phyloP scores from a whole-genome alignment of 345 rosid genomes.

The Dovyalis caffra region DNA sequence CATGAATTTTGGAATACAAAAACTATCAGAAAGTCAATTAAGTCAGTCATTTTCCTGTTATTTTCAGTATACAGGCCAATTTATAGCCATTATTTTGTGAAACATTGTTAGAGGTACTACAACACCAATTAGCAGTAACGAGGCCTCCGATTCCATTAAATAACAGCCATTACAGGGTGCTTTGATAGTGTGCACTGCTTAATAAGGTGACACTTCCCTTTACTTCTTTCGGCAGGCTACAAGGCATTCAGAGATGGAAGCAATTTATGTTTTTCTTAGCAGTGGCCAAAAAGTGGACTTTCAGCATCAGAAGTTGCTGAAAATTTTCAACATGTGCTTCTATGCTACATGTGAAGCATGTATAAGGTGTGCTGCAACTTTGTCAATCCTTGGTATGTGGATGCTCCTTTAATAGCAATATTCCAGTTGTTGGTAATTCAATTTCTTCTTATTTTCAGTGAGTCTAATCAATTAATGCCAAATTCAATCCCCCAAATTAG shows the following conservation, averaged over 20 bases:
- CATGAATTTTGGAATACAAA: no score
- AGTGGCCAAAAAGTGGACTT: constrained; percentile 60
- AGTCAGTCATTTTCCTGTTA: no score
- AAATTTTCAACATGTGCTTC: constrained; percentile 58
- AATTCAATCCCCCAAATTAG: constrained; percentile 23
- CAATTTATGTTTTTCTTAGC: constrained; percentile 63
- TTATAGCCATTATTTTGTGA: no score
- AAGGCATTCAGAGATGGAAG: constrained; percentile 97
- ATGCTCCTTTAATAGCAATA: neutral
- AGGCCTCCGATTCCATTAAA: no score
- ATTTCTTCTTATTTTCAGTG: neutral
- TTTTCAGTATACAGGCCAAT: no score
- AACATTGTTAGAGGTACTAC: no score
- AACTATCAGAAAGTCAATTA: no score
- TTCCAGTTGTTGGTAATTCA: neutral
- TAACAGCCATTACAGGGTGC: no score
- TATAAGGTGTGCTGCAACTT: constrained; percentile 89
- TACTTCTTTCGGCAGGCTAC: constrained; percentile 47
- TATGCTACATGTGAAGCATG: constrained; percentile 93
- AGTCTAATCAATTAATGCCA: neutral
- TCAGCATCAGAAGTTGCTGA: constrained; percentile 56
- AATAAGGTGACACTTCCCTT: neutral
- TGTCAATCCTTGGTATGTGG: constrained; percentile 63
- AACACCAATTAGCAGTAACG: no score
- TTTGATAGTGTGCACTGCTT: no score